Evolutionary conservation across 108 stramenopile species (phyloP).

Genomic region (Cylindrotheca fusiformis): DNA sequence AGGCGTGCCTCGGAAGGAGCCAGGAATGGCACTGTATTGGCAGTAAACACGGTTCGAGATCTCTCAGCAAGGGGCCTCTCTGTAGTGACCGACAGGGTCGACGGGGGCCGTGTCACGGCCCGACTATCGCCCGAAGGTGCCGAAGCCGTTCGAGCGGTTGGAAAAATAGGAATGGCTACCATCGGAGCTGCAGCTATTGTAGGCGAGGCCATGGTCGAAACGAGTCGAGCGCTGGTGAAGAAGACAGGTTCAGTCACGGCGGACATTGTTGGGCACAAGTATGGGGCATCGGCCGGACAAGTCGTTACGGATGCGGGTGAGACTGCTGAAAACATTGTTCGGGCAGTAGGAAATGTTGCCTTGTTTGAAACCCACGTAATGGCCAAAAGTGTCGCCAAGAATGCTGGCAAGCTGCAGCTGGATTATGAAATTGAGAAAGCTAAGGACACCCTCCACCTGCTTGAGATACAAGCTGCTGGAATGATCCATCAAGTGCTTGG

Average conservation of each 20-base stretch:
- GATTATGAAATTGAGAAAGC: constrained; percentile 23
- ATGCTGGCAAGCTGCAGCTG: constrained; percentile 28
- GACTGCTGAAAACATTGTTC: constrained; percentile 33
- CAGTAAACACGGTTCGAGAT: constrained; percentile 15
- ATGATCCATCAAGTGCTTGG: neutral
- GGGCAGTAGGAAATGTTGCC: constrained; percentile 26
- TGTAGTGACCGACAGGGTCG: constrained; percentile 16
- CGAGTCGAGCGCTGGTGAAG: constrained; percentile 18
- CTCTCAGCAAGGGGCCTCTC: constrained; percentile 14
- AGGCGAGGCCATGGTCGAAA: constrained; percentile 37
- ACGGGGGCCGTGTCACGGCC: constrained; percentile 1
- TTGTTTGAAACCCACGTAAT: constrained; percentile 11
- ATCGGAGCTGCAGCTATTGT: constrained; percentile 47
- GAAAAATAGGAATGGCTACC: constrained; percentile 39
- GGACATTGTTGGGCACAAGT: constrained; percentile 38
- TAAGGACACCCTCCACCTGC: neutral
- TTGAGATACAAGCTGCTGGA: constrained; percentile 15
- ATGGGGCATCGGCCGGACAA: constrained; percentile 42
- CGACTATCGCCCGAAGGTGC: constrained; percentile 28
- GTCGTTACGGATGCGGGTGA: constrained; percentile 35
- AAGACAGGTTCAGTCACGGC: constrained; percentile 31
- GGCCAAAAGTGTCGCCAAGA: constrained; percentile 28
- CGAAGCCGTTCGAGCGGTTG: constrained; percentile 29
- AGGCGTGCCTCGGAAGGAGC: constrained; percentile 22
- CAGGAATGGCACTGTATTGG: constrained; percentile 12